A percentile compares a stretch with the other conserved stretches of the same genome.
phyloP scores from a whole-genome alignment of 768 basidiomycete species.

The Goffeauzyma gilvescens region DNA sequence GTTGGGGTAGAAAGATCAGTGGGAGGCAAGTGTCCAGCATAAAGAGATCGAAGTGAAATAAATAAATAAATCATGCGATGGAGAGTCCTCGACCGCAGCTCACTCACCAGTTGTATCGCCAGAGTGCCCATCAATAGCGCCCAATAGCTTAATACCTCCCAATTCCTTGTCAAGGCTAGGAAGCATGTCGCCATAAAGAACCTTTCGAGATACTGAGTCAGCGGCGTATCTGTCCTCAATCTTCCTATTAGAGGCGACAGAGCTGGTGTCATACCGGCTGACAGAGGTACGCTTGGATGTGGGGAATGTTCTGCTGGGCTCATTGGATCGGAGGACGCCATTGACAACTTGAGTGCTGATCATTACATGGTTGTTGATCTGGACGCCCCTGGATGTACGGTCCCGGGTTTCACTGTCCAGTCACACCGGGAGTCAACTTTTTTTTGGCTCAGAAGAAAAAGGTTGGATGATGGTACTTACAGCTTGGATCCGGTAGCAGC shows the following conservation, averaged over 20 bases:
- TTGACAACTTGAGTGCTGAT: not conserved
- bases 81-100: constrained; percentile 60
- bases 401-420: too few relatives aligned
- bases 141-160: constrained; percentile 35
- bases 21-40: constrained; percentile 7
- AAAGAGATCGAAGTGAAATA: constrained; percentile 42
- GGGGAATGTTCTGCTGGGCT: constrained; percentile 1
- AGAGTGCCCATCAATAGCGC: constrained; percentile 54
- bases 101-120: constrained; percentile 61
- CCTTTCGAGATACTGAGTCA: constrained; percentile 47
- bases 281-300: constrained; percentile 13
- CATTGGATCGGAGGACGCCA: not conserved
- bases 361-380: not conserved
- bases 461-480: too few relatives aligned
- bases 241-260: constrained; percentile 66
- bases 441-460: too few relatives aligned
- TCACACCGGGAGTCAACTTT: too few relatives aligned
- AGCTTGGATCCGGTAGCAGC: too few relatives aligned
- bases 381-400: not conserved
- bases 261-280: constrained; percentile 46
- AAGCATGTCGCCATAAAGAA: constrained; percentile 24
- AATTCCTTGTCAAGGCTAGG: too few relatives aligned
- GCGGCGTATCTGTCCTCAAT: constrained; percentile 74
- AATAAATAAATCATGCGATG: constrained; percentile 57
- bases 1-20: not conserved